Percentiles rank a stretch among this genome's conserved stretches.
phyloP scores from a whole-genome alignment of 352 stramenopile genomes.

The Phytopythium ostracodes region DNA sequence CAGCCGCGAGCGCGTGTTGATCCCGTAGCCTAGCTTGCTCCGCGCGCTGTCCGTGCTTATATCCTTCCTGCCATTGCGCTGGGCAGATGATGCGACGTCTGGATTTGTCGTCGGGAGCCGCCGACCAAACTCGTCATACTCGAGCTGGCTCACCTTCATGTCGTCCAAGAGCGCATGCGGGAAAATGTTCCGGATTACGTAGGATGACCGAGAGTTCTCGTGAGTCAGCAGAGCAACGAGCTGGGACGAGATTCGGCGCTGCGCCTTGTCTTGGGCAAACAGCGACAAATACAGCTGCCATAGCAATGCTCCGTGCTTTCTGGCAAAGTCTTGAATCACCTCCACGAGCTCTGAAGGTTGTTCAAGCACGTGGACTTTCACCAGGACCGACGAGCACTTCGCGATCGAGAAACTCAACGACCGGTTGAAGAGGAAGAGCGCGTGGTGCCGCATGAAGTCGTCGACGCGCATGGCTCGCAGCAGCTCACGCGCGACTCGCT shows the following conservation, averaged over 20 bases:
- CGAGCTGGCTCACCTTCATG: constrained; percentile 59
- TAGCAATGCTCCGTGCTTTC: constrained; percentile 77
- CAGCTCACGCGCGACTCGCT: constrained; percentile 67
- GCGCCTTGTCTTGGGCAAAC: constrained; percentile 79
- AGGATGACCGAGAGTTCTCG: constrained; percentile 80
- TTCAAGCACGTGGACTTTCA: constrained; percentile 85
- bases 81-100: constrained; percentile 35
- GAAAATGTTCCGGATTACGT: constrained; percentile 81
- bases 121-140: constrained; percentile 84
- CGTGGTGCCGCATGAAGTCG: constrained; percentile 83
- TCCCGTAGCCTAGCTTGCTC: constrained; percentile 64
- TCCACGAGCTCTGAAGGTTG: constrained; percentile 84
- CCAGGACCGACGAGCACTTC: constrained; percentile 84
- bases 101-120: constrained; percentile 50
- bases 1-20: constrained; percentile 73
- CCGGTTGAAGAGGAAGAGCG: constrained; percentile 83
- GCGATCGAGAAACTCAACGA: constrained; percentile 82
- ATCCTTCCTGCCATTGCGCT: constrained; percentile 33
- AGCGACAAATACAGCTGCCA: constrained; percentile 85
- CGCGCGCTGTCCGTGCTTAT: constrained; percentile 49
- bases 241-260: constrained; percentile 83
- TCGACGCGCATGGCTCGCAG: constrained; percentile 82
- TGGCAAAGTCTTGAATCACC: constrained; percentile 80
- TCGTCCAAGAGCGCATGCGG: constrained; percentile 79
- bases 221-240: constrained; percentile 82